A percentile compares a stretch with the other conserved stretches of the same genome.
Evolutionary conservation across 2,329 filamentous ascomycete genomes (phyloP).

Genomic region (Penicillium nordicum): DNA sequence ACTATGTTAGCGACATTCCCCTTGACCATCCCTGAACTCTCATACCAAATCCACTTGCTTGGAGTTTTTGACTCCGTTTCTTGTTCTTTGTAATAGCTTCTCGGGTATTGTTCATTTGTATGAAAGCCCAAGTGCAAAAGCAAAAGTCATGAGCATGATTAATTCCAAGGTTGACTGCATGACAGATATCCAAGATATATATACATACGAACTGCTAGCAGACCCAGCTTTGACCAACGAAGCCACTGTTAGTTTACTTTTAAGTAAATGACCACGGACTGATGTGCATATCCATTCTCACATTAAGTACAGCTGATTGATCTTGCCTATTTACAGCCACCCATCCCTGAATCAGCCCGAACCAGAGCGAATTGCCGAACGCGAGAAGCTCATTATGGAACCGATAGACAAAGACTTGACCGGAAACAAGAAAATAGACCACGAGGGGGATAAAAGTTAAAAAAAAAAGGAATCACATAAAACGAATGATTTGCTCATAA

Average conservation of each 20-base stretch:
- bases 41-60: neutral
- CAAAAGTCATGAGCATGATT: too few relatives aligned
- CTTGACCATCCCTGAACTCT: neutral
- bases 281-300: slow-evolving; percentile 28
- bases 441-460: slow-evolving; percentile 2
- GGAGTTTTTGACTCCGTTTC: neutral
- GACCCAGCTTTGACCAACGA: too few relatives aligned
- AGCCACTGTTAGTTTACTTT: neutral
- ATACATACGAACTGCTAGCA: neutral
- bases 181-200: neutral
- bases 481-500: slow-evolving; percentile 15
- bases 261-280: neutral
- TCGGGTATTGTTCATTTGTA: neutral
- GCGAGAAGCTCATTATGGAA: slow-evolving; percentile 1
- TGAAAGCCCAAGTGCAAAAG: too few relatives aligned
- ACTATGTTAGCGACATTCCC: neutral
- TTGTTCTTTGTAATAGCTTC: neutral
- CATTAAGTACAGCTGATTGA: slow-evolving; percentile 29
- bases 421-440: slow-evolving; percentile 5
- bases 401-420: slow-evolving; percentile 4
- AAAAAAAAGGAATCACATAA: slow-evolving; percentile 13
- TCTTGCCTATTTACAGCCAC: slow-evolving; percentile 21
- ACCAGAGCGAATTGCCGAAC: neutral
- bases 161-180: neutral
- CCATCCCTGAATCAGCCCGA: slow-evolving; percentile 2